phyloP scores from a whole-genome alignment of 805 yeast species.

The Kodamaea sagamina region DNA sequence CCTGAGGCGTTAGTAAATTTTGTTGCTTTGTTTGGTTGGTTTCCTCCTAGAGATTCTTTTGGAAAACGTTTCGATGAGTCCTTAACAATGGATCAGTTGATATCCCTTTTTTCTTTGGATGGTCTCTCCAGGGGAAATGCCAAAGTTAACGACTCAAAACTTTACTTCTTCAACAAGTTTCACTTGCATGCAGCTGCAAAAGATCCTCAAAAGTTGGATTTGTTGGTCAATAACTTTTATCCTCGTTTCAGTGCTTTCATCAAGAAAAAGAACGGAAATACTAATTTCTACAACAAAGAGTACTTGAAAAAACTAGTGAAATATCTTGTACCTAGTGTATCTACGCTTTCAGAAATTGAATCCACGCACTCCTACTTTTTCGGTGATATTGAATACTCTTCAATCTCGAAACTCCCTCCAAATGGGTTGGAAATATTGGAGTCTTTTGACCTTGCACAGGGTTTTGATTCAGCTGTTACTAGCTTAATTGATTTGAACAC shows the following conservation, averaged over 20 bases:
- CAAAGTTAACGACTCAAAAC: conserved; percentile 78
- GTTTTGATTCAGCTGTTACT: conserved; percentile 18
- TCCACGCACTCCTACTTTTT: conserved; percentile 52
- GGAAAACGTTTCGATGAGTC: conserved; percentile 55
- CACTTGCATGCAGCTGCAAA: conserved; percentile 52
- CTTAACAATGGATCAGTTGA: conserved; percentile 53
- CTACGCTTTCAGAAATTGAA: conserved; percentile 54
- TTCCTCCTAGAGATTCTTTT: conserved; percentile 61
- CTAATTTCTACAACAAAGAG: conserved; percentile 23
- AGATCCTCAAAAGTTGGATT: conserved; percentile 35
- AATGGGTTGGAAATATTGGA: conserved; percentile 19
- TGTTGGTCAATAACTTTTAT: conserved; percentile 36
- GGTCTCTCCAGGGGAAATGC: conserved; percentile 91
- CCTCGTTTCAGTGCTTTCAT: conserved; percentile 21
- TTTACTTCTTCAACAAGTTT: conserved; percentile 73
- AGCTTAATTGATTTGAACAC: conserved; percentile 7
- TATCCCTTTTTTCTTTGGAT: conserved; percentile 57
- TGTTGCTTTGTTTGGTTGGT: conserved; percentile 92
- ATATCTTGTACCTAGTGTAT: conserved; percentile 50
- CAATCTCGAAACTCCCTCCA: conserved; percentile 14
- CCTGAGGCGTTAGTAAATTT: conserved; percentile 90
- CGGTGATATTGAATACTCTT: conserved; percentile 33
- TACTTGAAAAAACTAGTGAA: conserved; percentile 44
- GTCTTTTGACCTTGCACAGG: conserved; percentile 17
- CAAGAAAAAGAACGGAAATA: neutral